Base-by-base conservation (phyloP, 345 rosid species). In the Ricinus communis region DNA sequence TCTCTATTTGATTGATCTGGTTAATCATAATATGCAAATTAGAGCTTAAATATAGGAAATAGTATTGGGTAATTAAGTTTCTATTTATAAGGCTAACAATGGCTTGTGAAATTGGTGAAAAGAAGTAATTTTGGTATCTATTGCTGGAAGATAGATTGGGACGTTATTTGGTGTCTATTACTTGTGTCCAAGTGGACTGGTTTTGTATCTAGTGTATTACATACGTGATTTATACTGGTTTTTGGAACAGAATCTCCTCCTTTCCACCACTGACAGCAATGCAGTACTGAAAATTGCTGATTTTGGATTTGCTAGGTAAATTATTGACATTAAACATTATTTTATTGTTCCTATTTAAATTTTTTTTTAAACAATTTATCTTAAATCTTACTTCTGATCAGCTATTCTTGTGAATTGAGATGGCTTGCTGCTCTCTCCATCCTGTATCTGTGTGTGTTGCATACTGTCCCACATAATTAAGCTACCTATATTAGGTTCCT, bases 281-380 rank as follows among this genome's bases (percentile, higher is more conserved):
- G 88, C 93, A 62, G 82, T 78, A 74, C 74, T 96, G 82, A 96
- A 91, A 91, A 93, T 96, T 76, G 99, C 99, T 5, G 99, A 96
- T 81, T 96, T 96, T 82, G 98, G 99, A 81, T 96, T 96, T 86
- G 99, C 99, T 62, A 93, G 99, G 99, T 93, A 86, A 72, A 56
- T 70, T 52, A 54, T 38, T 8, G 36, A 59, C 21, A 56, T 71
- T 63, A 66, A 69, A 24, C 49, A 22, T 16, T 62, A 15, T 71
- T n/a, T 25, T 2, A 11, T 15, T 56, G 3, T 24, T 16, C 49
- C 27, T 10, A 19, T 30, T 9, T 38, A 25, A 66, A 19, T 61
- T 38, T 25, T 49, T 19, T 6, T 18, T 5, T 30, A 51, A 38
- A 52, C 15, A 36, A 56, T 21, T 28, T 15, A 1, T 46, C 3